Evolutionary conservation across 2,329 filamentous ascomycete genomes (phyloP), one percentile per base, ranked within the genome.

Genomic region (Cladosporium sp.): DNA sequence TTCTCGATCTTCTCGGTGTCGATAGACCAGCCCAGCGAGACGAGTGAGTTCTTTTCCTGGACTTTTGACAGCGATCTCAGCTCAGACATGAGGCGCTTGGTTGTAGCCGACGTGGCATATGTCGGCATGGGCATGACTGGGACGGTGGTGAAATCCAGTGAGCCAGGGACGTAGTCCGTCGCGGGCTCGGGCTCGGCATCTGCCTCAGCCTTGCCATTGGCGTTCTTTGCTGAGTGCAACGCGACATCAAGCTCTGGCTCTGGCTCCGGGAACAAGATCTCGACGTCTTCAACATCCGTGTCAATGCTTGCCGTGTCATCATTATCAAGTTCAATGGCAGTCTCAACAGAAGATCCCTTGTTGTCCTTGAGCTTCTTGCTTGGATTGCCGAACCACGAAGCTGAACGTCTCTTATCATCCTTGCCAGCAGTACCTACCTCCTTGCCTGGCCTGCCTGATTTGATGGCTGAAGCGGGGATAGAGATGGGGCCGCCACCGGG

Each of bases 11-110:
- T 84, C 6, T 82, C 80, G 16, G 84, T 79, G 72, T 96, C 86
- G 64, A 96, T 88, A 73, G 92, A 92, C 92, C 93, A 97, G 18
- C 93, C 93, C 0, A 96, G 83, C 66, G 90, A 85, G 66, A 89
- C 84, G 1, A 86, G 75, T 0, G 87, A 84, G 0, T 84, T 86
- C 13, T 75, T 79, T 0, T 84, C 76, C 74, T 97, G 93, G 1
- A 88, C 77, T 65, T 86, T 85, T 36, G 91, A 79, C 0, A 93
- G 80, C 10, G 83, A 81, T 63, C 82, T 83, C 53, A 96, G 83
- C 69, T 93, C 89, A 48, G 81, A 82, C 67, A 87, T 85, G 0
- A 95, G 82, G 3, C 85, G 79, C 72, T 83, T 88, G 2, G 87
- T 89, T 0, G 89, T 89, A 1, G 76, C 68, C 0, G 79, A 74